Percentiles rank a stretch among this genome's conserved stretches.
These are phyloP conservation scores for Colletotrichum lini DNA, from an alignment of 2,329 filamentous ascomycete species.

Conservation along the genomic window DNA sequence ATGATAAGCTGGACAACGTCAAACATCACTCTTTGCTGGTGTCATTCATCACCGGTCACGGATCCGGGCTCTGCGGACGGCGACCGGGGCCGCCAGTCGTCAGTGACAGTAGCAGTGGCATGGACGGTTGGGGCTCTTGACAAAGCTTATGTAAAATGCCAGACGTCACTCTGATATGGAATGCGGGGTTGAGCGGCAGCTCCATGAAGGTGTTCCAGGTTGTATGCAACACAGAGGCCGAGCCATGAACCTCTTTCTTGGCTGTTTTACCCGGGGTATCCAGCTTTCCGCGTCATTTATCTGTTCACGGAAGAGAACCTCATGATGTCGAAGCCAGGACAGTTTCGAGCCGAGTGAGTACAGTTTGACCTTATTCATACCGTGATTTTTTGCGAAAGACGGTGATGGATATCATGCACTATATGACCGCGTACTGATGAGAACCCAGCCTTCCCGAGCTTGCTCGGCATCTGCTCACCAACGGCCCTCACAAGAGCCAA, in stretches of 20 bases:
- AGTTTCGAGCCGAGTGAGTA: constrained; percentile 37
- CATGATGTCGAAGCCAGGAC: constrained; percentile 37
- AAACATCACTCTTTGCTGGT: too few species aligned
- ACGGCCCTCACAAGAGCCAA: constrained; percentile 46
- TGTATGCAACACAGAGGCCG: too few species aligned
- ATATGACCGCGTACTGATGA: not conserved
- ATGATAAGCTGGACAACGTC: too few species aligned
- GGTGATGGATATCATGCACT: too few species aligned
- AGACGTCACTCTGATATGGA: constrained; percentile 18
- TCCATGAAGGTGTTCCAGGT: not conserved
- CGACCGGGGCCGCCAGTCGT: too few species aligned
- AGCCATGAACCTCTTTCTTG: not conserved
- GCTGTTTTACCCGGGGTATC: too few species aligned
- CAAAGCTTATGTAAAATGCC: constrained; percentile 30
- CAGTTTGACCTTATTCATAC: not conserved
- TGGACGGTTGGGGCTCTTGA: not conserved
- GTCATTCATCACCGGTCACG: too few species aligned
- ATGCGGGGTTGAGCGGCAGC: constrained; percentile 25
- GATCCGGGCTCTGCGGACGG: too few species aligned
- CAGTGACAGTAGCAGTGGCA: too few species aligned
- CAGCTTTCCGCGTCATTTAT: too few species aligned
- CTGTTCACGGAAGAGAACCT: not conserved
- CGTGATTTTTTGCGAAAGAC: not conserved
- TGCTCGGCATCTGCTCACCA: constrained; percentile 46
- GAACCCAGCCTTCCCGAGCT: constrained; percentile 48